These are phyloP conservation scores for Fusarium equiseti DNA, from an alignment of 2,329 filamentous ascomycete genomes.

Conservation along the genomic window DNA sequence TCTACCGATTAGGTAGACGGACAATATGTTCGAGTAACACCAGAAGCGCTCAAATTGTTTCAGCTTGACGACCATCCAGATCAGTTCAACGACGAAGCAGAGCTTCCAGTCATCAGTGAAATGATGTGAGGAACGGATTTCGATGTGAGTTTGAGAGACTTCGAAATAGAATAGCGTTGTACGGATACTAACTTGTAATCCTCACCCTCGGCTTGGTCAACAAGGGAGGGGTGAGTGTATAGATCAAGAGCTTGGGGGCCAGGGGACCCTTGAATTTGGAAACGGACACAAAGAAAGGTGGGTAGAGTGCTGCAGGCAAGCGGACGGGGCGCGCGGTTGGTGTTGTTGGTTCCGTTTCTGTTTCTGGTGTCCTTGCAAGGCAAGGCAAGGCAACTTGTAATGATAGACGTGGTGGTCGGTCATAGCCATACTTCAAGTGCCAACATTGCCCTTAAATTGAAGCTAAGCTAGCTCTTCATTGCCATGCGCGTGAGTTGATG, in stretches of 20 bases:
- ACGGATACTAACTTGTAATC: not conserved
- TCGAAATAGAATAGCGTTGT: slow-evolving; percentile 31
- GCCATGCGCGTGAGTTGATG: not conserved
- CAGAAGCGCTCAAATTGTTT: slow-evolving; percentile 35
- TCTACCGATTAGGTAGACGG: not conserved
- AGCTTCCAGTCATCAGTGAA: slow-evolving; percentile 2
- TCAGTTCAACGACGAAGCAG: slow-evolving; percentile 2
- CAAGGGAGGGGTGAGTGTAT: slow-evolving; percentile 29
- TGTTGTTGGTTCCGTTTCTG: slow-evolving; percentile 22
- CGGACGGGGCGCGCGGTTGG: slow-evolving; percentile 42
- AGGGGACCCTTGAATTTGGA: slow-evolving; percentile 35
- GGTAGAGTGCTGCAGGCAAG: slow-evolving; percentile 24
- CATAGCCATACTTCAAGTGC: not conserved
- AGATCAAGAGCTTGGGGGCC: slow-evolving; percentile 25
- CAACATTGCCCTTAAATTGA: not conserved
- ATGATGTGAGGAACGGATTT: slow-evolving; percentile 18
- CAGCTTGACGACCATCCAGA: slow-evolving; percentile 21
- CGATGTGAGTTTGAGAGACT: slow-evolving; percentile 27
- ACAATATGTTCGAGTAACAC: slow-evolving; percentile 32
- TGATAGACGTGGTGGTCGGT: slow-evolving; percentile 1
- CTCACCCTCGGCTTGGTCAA: slow-evolving; percentile 7
- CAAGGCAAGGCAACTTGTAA: slow-evolving; percentile 1
- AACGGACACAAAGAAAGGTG: slow-evolving; percentile 29
- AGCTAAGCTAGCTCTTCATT: slow-evolving; percentile 1
- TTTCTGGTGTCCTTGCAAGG: slow-evolving; percentile 6